Percentiles rank a stretch among this genome's conserved stretches.
Conservation (phyloP, 2,329 filamentous ascomycete genomes). For the Neonectria ditissima region DNA sequence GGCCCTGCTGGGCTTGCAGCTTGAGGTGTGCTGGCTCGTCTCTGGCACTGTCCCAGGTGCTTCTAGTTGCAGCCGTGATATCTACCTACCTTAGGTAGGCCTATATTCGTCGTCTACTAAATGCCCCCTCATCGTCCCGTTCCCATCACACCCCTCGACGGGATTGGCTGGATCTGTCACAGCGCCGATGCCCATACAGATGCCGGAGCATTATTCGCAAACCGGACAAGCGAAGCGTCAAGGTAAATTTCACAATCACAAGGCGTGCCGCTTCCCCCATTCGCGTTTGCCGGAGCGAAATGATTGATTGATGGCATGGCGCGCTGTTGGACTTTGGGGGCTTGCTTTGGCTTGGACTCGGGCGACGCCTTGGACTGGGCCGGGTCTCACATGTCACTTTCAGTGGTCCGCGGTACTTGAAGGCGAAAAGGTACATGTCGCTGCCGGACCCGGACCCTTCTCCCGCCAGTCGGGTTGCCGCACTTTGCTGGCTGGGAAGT, state of each 20-base stretch:
- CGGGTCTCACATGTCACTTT: conserved; percentile 1
- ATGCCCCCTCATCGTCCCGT: conserved; percentile 10
- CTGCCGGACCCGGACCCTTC: conserved; percentile 6
- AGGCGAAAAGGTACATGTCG: conserved; percentile 13
- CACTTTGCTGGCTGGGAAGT: conserved; percentile 3
- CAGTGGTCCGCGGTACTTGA: conserved; percentile 15
- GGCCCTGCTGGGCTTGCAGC: not conserved
- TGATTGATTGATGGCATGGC: conserved; percentile 9
- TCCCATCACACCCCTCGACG: conserved; percentile 7
- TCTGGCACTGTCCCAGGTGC: too few species aligned
- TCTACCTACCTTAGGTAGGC: too few species aligned
- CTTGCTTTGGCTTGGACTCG: conserved; percentile 18
- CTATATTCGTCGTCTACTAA: not conserved
- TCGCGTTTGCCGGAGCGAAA: too few species aligned
- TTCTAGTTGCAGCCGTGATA: not conserved
- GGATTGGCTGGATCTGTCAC: conserved; percentile 23
- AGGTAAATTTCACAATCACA: conserved; percentile 4
- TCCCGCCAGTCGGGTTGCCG: conserved; percentile 24
- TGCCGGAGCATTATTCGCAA: not conserved
- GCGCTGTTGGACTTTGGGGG: conserved; percentile 2
- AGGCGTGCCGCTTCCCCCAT: conserved; percentile 4
- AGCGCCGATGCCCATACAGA: not conserved
- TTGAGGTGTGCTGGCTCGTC: not conserved
- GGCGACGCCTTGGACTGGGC: conserved; percentile 4
- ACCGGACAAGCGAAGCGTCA: not conserved